Percentiles rank a stretch among this genome's conserved stretches.
phyloP scores from a whole-genome alignment of 176 grass and related monocot species.

The Bothriochloa decipiens region DNA sequence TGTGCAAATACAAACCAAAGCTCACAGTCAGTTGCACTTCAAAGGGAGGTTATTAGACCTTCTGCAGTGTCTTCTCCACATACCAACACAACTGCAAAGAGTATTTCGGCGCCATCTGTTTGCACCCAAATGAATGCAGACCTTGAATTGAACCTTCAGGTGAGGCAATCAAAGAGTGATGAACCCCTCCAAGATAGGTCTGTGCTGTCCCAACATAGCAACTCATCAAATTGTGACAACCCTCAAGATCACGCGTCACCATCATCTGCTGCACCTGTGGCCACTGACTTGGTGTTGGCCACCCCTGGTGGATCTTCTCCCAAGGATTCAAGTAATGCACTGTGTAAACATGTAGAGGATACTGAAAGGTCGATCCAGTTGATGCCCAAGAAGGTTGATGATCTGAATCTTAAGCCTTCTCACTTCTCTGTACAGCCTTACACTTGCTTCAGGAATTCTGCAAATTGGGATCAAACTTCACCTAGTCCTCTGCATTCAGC shows the following conservation, averaged over 20 bases:
- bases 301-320: slow-evolving; percentile 56
- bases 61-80: slow-evolving; percentile 37
- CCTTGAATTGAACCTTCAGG: slow-evolving; percentile 59
- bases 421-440: slow-evolving; percentile 42
- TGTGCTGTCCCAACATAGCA: neutral
- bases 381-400: slow-evolving; percentile 47
- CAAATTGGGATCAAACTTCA: slow-evolving; percentile 40
- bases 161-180: slow-evolving; percentile 62
- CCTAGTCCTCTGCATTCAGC: slow-evolving; percentile 39
- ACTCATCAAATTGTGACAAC: slow-evolving; percentile 24
- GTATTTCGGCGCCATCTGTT: slow-evolving; percentile 59
- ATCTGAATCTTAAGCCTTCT: slow-evolving; percentile 41
- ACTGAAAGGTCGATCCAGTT: slow-evolving; percentile 29
- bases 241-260: slow-evolving; percentile 44
- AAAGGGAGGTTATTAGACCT: slow-evolving; percentile 43
- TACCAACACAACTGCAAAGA: slow-evolving; percentile 38
- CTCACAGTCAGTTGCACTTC: slow-evolving; percentile 24
- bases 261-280: slow-evolving; percentile 59
- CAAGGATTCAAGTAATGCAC: slow-evolving; percentile 42
- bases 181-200: slow-evolving; percentile 48
- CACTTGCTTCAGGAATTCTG: slow-evolving; percentile 33
- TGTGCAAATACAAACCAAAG: slow-evolving; percentile 42
- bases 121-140: slow-evolving; percentile 60
- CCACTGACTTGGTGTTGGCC: slow-evolving; percentile 84
- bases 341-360: slow-evolving; percentile 38